Conservation (phyloP, 2,329 filamentous ascomycete species). For the Diaporthe eres region DNA sequence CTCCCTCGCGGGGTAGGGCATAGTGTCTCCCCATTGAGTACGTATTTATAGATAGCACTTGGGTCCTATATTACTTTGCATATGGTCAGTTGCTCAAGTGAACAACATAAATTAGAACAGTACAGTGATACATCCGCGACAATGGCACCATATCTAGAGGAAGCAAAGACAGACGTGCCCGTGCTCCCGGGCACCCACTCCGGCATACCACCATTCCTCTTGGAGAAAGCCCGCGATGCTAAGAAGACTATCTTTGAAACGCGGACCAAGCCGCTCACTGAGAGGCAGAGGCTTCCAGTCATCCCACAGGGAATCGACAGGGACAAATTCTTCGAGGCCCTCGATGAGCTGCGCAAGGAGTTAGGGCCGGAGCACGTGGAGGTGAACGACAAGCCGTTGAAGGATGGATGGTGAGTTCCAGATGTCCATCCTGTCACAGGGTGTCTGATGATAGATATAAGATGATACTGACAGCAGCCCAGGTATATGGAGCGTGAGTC, state of each 20-base stretch:
- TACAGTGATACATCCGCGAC: background rate
- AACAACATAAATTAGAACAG: background rate
- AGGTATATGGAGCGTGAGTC: constrained; percentile 44
- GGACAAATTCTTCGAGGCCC: constrained; percentile 44
- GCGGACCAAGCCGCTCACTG: constrained; percentile 50
- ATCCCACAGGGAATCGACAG: constrained; percentile 56
- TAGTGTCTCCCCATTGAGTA: background rate
- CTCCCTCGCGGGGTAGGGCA: constrained; percentile 18
- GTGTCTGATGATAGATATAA: background rate
- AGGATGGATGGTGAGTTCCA: constrained; percentile 55
- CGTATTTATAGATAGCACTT: background rate
- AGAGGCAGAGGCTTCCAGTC: constrained; percentile 50
- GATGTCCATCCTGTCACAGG: background rate
- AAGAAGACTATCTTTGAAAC: constrained; percentile 53
- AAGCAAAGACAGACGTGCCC: constrained; percentile 50
- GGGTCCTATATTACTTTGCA: background rate
- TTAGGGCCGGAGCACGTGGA: constrained; percentile 56
- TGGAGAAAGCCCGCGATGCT: constrained; percentile 53
- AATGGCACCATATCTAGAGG: constrained; percentile 39
- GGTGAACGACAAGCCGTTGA: constrained; percentile 57
- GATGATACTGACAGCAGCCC: background rate
- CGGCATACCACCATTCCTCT: constrained; percentile 54
- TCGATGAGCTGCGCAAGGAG: constrained; percentile 53
- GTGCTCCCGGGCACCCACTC: constrained; percentile 55
- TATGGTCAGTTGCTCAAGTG: background rate